Conservation (phyloP, 495 filamentous ascomycete genomes). For the Penicillium argentinense region DNA sequence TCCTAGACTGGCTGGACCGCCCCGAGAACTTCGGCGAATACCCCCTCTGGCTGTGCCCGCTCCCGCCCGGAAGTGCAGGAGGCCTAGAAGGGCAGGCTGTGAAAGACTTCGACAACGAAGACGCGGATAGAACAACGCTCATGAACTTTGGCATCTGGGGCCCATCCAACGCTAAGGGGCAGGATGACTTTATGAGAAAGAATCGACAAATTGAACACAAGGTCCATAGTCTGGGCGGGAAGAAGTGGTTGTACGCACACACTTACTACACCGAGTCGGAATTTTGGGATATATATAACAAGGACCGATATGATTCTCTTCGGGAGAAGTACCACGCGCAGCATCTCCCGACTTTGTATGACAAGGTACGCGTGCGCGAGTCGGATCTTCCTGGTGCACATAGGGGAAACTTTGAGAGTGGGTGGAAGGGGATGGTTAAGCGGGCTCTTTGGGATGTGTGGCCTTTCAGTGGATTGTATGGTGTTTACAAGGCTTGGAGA, state of each 20-base stretch:
- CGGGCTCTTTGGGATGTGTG: constrained; percentile 20
- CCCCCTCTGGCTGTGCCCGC: constrained; percentile 61
- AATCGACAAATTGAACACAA: constrained; percentile 67
- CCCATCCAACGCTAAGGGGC: constrained; percentile 22
- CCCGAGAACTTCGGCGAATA: constrained; percentile 47
- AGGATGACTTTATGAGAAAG: constrained; percentile 44
- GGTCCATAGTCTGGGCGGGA: constrained; percentile 63
- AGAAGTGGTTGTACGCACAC: constrained; percentile 60
- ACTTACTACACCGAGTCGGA: constrained; percentile 54
- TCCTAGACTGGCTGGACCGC: constrained; percentile 47
- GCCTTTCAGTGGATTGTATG: constrained; percentile 26
- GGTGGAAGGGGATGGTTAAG: constrained; percentile 16
- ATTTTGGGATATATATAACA: constrained; percentile 56
- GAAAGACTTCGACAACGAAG: constrained; percentile 25
- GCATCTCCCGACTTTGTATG: constrained; percentile 49
- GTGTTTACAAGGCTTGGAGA: constrained; percentile 24
- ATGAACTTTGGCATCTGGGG: constrained; percentile 60
- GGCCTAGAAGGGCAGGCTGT: constrained; percentile 8
- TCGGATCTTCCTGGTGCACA: constrained; percentile 14
- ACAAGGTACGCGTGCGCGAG: constrained; percentile 50
- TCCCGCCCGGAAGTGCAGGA: constrained; percentile 8
- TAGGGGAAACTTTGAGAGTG: constrained; percentile 10
- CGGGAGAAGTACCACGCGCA: constrained; percentile 50
- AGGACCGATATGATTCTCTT: constrained; percentile 45
- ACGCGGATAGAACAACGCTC: constrained; percentile 23